phyloP scores from a whole-genome alignment of 2,329 filamentous ascomycete genomes.

The Colletotrichum somersetense region DNA sequence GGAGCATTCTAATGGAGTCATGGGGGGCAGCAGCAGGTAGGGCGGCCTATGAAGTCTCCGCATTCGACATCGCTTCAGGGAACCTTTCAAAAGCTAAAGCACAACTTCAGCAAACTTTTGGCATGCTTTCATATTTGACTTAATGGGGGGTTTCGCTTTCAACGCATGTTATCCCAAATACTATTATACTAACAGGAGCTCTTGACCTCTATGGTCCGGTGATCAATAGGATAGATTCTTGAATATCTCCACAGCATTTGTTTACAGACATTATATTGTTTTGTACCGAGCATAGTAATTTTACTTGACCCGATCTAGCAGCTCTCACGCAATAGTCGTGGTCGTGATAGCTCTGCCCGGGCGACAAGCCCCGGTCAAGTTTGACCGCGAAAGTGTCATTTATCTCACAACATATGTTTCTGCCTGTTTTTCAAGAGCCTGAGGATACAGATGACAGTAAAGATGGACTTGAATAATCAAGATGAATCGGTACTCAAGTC shows the following conservation, averaged over 20 bases:
- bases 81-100: neutral
- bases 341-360: neutral
- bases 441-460: too few species aligned
- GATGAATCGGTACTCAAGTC: neutral
- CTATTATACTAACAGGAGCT: too few species aligned
- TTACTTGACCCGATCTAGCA: neutral
- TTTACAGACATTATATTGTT: too few species aligned
- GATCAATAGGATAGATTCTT: too few species aligned
- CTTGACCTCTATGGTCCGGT: too few species aligned
- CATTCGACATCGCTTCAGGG: neutral
- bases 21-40: neutral
- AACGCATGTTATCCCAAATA: neutral
- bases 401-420: conserved; percentile 1
- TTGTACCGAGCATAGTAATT: too few species aligned
- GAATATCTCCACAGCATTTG: too few species aligned
- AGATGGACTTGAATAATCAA: neutral
- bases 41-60: neutral
- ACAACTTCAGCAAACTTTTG: neutral
- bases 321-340: neutral
- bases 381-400: neutral
- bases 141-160: neutral
- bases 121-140: neutral
- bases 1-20: neutral
- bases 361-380: conserved; percentile 1
- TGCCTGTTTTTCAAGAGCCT: neutral